Evolutionary conservation across 2,329 filamentous ascomycete species (phyloP), one percentile per base, ranked within the genome.

Genomic region (Verticillium zaregamsianum): DNA sequence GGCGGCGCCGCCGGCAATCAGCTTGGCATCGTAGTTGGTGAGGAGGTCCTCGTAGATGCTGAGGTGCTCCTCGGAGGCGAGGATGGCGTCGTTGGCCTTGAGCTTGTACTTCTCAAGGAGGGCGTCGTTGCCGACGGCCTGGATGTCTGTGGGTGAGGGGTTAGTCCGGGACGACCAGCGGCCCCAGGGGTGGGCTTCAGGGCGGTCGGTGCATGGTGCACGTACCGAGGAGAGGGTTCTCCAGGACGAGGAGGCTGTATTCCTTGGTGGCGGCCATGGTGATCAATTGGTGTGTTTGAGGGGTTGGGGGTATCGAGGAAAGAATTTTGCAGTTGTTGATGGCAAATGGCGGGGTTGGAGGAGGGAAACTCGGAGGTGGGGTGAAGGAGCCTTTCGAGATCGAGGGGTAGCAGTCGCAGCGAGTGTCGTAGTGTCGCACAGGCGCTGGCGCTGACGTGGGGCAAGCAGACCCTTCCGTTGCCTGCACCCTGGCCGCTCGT

Each of bases 41-140:
- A 97, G 86, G 68, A 98, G 86, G 73, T 99, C 95, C 75, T 98
- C 93, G 79, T 93, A 99, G 73, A 99, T 86, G 55, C 85, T 86
- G 74, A 90, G 83, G 80, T 99, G 95, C 83, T 96, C 90, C 74
- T 92, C 87, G 78, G 96, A 92, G 61, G 94, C 94, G 64, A 99
- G 91, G 76, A 99, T 97, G 71, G 95, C 95, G 77, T 99, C 94
- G 81, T 99, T 97, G 77, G 90, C 85, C 84, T 99, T 97, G 72
- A 99, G 85, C 63, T 81, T 88, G 76, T 99, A 99, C 84, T 97
- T 96, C 69, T 93, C 82, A 64, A 99, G 90, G 61, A 98, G 88
- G 33, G 87, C 88, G 70, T 93, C 85, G 78, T 94, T 86, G 70
- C 93, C 96, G 70, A 81, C 71, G 70, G 90, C 95, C 81, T 97